phyloP scores from a whole-genome alignment of 179 eudicot genomes.

The Amaranthus tricolor region DNA sequence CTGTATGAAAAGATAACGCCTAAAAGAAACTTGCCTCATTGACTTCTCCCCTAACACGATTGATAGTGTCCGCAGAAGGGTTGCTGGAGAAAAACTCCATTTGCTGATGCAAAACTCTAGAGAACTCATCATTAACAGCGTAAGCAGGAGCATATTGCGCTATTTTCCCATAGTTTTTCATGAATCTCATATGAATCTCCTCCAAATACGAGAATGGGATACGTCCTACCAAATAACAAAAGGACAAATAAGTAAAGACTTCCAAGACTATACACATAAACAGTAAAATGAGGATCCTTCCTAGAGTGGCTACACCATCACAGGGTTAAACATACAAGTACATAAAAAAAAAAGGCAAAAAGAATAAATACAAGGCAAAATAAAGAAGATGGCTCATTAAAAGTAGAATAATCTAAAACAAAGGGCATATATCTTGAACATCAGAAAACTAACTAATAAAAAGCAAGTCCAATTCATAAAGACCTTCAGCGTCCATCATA shows the following conservation, averaged over 20 bases:
- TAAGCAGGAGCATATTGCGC: slow-evolving; percentile 85
- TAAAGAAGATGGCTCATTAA: neutral
- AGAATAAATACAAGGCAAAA: neutral
- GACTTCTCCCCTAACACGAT: slow-evolving; percentile 91
- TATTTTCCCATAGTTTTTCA: slow-evolving; percentile 85
- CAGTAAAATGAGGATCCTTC: neutral
- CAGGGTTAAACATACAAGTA: neutral
- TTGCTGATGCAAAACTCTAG: slow-evolving; percentile 91
- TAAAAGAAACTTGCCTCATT: slow-evolving; percentile 59
- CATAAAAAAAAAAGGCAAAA: neutral
- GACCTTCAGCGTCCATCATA: too few relatives aligned
- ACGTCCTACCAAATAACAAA: slow-evolving; percentile 52
- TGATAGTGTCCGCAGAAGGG: slow-evolving; percentile 89
- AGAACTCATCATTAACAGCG: slow-evolving; percentile 96
- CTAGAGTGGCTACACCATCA: too few relatives aligned
- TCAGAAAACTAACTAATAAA: neutral
- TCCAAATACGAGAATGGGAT: slow-evolving; percentile 93
- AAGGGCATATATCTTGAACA: neutral
- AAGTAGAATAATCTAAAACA: too few relatives aligned
- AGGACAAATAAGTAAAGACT: slow-evolving; percentile 1
- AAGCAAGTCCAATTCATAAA: too few relatives aligned
- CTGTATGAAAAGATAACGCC: neutral
- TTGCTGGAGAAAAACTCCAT: slow-evolving; percentile 96
- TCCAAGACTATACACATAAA: slow-evolving; percentile 15
- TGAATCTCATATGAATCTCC: slow-evolving; percentile 92